Percentiles rank a stretch among this genome's conserved stretches.
These are phyloP conservation scores for Colletotrichum sp. DNA, from an alignment of 2,329 filamentous ascomycete species.

Conservation along the genomic window DNA sequence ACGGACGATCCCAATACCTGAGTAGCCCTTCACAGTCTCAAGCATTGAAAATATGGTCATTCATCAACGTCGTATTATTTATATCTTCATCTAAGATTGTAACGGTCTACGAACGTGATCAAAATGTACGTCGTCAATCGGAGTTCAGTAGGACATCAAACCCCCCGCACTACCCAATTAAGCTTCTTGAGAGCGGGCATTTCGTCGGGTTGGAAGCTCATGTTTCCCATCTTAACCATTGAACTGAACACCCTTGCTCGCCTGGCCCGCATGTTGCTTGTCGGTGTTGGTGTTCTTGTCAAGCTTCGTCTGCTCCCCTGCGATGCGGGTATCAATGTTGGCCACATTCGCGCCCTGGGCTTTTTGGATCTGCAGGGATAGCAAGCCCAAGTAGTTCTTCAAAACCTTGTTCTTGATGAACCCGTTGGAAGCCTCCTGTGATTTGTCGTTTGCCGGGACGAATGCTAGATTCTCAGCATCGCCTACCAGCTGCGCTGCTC, in stretches of 20 bases:
- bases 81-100: neutral
- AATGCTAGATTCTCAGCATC: neutral
- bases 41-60: neutral
- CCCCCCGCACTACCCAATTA: neutral
- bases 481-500: neutral
- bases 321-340: slow-evolving; percentile 39
- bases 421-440: neutral
- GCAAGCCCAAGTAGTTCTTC: slow-evolving; percentile 57
- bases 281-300: slow-evolving; percentile 52
- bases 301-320: slow-evolving; percentile 51
- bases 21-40: neutral
- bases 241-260: slow-evolving; percentile 41
- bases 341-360: slow-evolving; percentile 48
- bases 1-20: neutral
- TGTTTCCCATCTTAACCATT: neutral
- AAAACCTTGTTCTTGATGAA: slow-evolving; percentile 63
- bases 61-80: neutral
- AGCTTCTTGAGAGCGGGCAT: neutral
- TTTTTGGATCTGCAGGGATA: slow-evolving; percentile 51
- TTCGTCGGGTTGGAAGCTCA: neutral
- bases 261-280: slow-evolving; percentile 33
- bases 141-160: neutral
- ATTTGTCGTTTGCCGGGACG: neutral
- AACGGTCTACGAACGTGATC: neutral
- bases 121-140: neutral